phyloP scores from a whole-genome alignment of 2,329 filamentous ascomycete genomes.

The Simplicillium aogashimaense region DNA sequence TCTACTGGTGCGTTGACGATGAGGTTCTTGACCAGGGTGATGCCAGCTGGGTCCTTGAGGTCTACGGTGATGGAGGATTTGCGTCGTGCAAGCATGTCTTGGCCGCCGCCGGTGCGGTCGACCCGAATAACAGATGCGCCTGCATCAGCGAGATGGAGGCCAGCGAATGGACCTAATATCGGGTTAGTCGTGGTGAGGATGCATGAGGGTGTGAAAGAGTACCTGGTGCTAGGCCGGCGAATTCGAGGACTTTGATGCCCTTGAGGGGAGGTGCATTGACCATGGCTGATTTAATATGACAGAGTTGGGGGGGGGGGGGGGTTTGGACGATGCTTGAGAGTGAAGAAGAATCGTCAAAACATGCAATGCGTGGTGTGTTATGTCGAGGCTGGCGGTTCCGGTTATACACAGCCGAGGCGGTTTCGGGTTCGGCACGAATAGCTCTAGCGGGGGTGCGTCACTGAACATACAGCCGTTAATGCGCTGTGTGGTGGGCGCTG shows the following conservation, averaged over 20 bases:
- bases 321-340: too few relatives aligned
- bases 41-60: conserved; percentile 57
- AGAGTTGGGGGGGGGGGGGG: too few relatives aligned
- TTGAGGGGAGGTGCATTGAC: conserved; percentile 25
- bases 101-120: conserved; percentile 51
- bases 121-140: conserved; percentile 82
- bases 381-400: too few relatives aligned
- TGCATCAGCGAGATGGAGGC: conserved; percentile 80
- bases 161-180: conserved; percentile 67
- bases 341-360: too few relatives aligned
- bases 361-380: too few relatives aligned
- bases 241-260: conserved; percentile 48
- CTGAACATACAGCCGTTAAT: too few relatives aligned
- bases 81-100: conserved; percentile 68
- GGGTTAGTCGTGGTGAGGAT: conserved; percentile 3
- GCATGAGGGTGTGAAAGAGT: conserved; percentile 6
- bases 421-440: neutral
- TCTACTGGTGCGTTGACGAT: conserved; percentile 60
- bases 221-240: conserved; percentile 55
- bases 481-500: too few relatives aligned
- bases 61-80: conserved; percentile 76
- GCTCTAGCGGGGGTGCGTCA: neutral
- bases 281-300: conserved; percentile 12
- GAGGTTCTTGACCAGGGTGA: conserved; percentile 57
- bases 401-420: too few relatives aligned